Evolutionary conservation across 768 basidiomycete species (phyloP).

Genomic region (Kwoniella sp.): DNA sequence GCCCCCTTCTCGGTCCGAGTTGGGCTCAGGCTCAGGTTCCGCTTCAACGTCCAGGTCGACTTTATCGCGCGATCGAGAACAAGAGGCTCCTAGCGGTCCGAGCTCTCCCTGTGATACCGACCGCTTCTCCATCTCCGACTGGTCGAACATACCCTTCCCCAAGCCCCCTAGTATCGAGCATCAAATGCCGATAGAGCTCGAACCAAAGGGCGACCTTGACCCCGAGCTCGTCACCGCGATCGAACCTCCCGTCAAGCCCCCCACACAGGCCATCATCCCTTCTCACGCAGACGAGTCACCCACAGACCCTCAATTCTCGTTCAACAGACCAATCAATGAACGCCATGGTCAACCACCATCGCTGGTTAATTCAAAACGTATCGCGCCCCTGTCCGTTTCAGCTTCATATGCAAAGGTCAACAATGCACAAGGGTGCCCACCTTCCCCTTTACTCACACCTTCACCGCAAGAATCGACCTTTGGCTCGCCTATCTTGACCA

Average conservation of each 20-base stretch:
- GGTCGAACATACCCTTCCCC: constrained; percentile 8
- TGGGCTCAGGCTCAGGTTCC: no score
- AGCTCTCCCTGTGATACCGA: constrained; percentile 18
- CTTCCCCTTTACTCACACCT: constrained; percentile 15
- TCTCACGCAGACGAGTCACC: constrained; percentile 7
- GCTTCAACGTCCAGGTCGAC: background rate
- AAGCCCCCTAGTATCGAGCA: constrained; percentile 10
- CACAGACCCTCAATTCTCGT: constrained; percentile 14
- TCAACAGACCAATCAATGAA: no score
- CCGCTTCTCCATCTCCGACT: constrained; percentile 13
- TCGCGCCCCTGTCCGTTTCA: constrained; percentile 8
- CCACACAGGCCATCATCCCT: background rate
- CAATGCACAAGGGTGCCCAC: no score
- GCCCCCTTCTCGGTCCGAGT: no score
- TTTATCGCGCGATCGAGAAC: constrained; percentile 2
- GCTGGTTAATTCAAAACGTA: no score
- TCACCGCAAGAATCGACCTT: constrained; percentile 9
- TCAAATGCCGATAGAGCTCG: background rate
- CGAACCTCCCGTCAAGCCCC: background rate
- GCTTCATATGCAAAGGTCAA: constrained; percentile 2
- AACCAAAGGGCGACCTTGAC: background rate
- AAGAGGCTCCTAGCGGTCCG: constrained; percentile 9
- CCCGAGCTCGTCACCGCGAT: constrained; percentile 6
- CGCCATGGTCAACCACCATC: background rate
- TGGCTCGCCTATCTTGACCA: constrained; percentile 13